Evolutionary conservation across 2,329 filamentous ascomycete species (phyloP).

Genomic region (Plenodomus tracheiphilus): DNA sequence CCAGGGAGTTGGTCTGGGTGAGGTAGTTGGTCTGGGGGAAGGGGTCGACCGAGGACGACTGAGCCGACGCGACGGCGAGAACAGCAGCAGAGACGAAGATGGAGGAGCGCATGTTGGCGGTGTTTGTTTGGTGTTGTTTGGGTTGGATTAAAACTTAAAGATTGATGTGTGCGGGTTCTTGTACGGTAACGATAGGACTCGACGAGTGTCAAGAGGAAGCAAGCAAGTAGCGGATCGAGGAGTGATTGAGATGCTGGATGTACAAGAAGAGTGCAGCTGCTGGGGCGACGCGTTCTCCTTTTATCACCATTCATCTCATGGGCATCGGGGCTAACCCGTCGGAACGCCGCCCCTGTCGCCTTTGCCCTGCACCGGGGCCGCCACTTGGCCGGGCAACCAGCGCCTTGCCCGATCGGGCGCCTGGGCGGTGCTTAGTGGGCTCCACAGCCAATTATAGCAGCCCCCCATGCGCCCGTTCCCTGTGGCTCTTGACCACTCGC

Average conservation of each 20-base stretch:
- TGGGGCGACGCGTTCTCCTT: conserved; percentile 19
- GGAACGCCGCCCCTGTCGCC: not conserved
- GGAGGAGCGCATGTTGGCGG: conserved; percentile 37
- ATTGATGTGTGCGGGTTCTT: conserved; percentile 3
- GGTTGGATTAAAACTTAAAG: conserved; percentile 10
- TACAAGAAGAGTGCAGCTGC: not conserved
- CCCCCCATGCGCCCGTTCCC: conserved; percentile 7
- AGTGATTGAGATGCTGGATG: conserved; percentile 16
- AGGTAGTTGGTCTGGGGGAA: conserved; percentile 36
- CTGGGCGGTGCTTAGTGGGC: conserved; percentile 6
- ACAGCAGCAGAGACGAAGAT: conserved; percentile 33
- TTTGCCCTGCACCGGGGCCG: conserved; percentile 15
- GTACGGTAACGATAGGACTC: conserved; percentile 13
- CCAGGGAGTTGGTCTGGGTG: conserved; percentile 38
- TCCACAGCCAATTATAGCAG: conserved; percentile 18
- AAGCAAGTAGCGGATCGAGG: conserved; percentile 5
- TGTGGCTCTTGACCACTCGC: conserved; percentile 3
- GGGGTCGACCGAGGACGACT: conserved; percentile 32
- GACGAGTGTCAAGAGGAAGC: conserved; percentile 13
- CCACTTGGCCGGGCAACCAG: conserved; percentile 30
- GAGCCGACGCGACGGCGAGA: conserved; percentile 36
- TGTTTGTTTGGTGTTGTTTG: conserved; percentile 8
- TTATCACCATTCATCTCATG: conserved; percentile 18
- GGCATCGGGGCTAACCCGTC: conserved; percentile 15
- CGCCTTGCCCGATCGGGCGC: conserved; percentile 4